Evolutionary conservation across 179 eudicot genomes (phyloP), one percentile per base, ranked within the genome.

Genomic region (Beta corolliflora): DNA sequence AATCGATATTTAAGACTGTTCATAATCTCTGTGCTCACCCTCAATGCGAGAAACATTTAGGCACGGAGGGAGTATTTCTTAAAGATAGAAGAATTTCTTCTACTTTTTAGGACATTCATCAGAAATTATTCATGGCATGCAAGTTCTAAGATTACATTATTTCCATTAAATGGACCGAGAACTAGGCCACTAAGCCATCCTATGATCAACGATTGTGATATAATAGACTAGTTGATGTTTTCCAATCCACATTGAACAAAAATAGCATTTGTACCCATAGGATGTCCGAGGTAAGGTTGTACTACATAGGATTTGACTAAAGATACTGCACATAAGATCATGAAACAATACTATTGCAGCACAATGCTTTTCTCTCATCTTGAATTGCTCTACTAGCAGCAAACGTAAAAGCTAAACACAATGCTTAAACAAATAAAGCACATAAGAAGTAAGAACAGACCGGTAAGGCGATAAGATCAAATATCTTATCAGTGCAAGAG

Each of bases 391-490:
- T 29, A 78, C 16, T 31, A 55, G 45, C 66, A 67, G 75, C 56
- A 72, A 12, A 81, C 56, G 55, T 45, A 63, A 23, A 54, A 14
- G 61, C 73, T 23, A 72, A 21, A 11, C 48, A 77, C 18, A 25
- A 9, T 23, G 59, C 44, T n/a, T 46, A 29, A 73, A 11, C 69
- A 54, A 73, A 68, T 18, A 46, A n/a, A 50, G 75, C 8, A 54
- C 44, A 60, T 16, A 77, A 68, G n/a, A n/a, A n/a, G n/a, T n/a
- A n/a, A n/a, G 45, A 80, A 82, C 93, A 81, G 29, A 95, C 99
- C 48, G 99, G 99, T 63, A 96, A 87, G 72, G 94, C 99, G 72
- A 96, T 83, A 44, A 96, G 99, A 85, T 96, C 99, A 16, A 84
- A 96, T 52, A 79, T 88, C 85, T 91, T 87, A 69, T 86, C 77